Conservation (phyloP, 2,329 filamentous ascomycete species). For the Aureobasidium zeae region DNA sequence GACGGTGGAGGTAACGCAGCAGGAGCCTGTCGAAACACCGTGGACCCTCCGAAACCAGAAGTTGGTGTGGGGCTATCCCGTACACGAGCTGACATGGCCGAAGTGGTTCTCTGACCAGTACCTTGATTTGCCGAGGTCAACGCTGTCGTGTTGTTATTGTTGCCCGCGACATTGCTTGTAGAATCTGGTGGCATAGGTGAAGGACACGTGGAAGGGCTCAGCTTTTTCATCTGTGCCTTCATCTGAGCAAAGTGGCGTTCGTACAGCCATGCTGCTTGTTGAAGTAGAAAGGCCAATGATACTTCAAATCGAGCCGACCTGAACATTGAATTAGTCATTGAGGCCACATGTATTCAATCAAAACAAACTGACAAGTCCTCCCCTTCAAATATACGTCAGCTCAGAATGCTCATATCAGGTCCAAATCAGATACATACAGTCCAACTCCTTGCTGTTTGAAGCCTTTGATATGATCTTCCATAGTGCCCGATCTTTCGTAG, state of each 20-base stretch:
- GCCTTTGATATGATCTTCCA: conserved; percentile 85
- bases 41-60: conserved; percentile 32
- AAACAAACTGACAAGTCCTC: conserved; percentile 57
- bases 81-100: conserved; percentile 47
- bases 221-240: conserved; percentile 77
- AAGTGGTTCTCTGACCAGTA: conserved; percentile 37
- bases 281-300: conserved; percentile 76
- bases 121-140: not conserved
- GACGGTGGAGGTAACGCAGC: conserved; percentile 10
- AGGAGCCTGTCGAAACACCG: conserved; percentile 26
- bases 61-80: conserved; percentile 48
- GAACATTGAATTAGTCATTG: conserved; percentile 6
- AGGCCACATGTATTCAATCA: not conserved
- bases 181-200: conserved; percentile 45
- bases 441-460: conserved; percentile 68
- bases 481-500: conserved; percentile 72
- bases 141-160: conserved; percentile 25
- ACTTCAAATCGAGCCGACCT: conserved; percentile 74
- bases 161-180: conserved; percentile 32
- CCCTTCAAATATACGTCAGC: conserved; percentile 45
- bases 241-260: conserved; percentile 86
- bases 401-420: conserved; percentile 12
- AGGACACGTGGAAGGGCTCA: conserved; percentile 49
- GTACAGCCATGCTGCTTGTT: conserved; percentile 89
- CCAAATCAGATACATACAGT: conserved; percentile 52